Percentiles rank a stretch among this genome's conserved stretches.
Evolutionary conservation across 306 rosid genomes (phyloP).

Genomic region (Medicago lupulina): DNA sequence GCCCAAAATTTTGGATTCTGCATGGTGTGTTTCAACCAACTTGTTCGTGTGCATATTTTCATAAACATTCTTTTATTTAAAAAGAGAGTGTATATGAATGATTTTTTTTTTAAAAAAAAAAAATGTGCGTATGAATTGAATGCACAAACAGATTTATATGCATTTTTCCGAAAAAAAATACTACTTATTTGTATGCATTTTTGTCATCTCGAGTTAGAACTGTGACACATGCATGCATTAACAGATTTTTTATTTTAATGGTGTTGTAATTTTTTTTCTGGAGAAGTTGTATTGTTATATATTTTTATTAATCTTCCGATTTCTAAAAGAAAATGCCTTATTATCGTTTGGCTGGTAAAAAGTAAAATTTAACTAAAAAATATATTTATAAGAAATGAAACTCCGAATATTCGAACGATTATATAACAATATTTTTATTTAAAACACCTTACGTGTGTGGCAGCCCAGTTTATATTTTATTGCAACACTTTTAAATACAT

Average conservation of each 20-base stretch:
- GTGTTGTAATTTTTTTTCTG: no score
- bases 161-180: background rate
- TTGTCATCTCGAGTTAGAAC: background rate
- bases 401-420: no score
- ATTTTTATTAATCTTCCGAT: no score
- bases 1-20: conserved; percentile 28
- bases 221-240: background rate
- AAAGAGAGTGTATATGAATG: background rate
- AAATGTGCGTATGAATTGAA: background rate
- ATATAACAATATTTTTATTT: no score
- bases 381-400: no score
- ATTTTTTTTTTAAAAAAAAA: no score
- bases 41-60: conserved; percentile 38
- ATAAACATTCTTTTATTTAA: background rate
- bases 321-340: no score
- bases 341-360: no score
- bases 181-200: background rate
- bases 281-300: no score
- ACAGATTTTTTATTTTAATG: no score
- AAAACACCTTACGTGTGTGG: background rate
- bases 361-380: no score
- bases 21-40: conserved; percentile 17
- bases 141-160: no score
- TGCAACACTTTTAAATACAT: background rate
- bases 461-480: background rate